These are phyloP conservation scores for Neurospora sp. DNA, from an alignment of 495 filamentous ascomycete genomes.

Conservation along the genomic window DNA sequence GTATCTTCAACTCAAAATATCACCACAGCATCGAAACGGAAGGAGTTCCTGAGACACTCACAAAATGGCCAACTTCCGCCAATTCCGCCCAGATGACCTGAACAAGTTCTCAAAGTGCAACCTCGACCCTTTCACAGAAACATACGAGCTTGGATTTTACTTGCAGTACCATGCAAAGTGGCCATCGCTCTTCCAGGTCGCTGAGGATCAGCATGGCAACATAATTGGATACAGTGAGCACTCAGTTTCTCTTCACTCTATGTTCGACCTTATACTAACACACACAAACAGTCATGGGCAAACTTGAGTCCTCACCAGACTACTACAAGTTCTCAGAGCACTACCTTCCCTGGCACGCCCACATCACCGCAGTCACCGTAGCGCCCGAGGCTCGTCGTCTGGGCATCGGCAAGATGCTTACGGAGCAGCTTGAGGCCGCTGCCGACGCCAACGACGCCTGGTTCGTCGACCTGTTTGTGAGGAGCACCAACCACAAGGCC, in stretches of 20 bases:
- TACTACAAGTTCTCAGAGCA: constrained; percentile 61
- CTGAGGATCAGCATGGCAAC: constrained; percentile 69
- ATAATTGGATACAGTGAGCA: constrained; percentile 88
- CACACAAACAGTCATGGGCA: constrained; percentile 72
- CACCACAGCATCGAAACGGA: not conserved
- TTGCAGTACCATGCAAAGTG: constrained; percentile 88
- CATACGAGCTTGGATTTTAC: constrained; percentile 92
- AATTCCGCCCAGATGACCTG: constrained; percentile 35
- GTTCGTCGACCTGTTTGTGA: constrained; percentile 93
- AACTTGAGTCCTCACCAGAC: constrained; percentile 78
- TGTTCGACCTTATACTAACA: not conserved
- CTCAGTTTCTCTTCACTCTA: not conserved
- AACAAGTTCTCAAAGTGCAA: constrained; percentile 70
- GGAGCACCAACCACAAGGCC: constrained; percentile 77
- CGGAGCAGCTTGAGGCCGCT: constrained; percentile 65
- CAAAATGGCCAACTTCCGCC: constrained; percentile 37
- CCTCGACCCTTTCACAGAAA: constrained; percentile 90
- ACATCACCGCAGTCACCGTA: constrained; percentile 93
- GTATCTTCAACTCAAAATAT: not conserved
- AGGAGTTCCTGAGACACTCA: not conserved
- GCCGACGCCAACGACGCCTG: constrained; percentile 76
- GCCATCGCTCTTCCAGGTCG: constrained; percentile 84
- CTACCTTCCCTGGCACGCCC: constrained; percentile 94
- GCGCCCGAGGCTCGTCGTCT: constrained; percentile 76
- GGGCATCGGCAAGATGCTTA: constrained; percentile 73